Conservation (phyloP, 305 asterid genomes). For the Coffea humblotiana region DNA sequence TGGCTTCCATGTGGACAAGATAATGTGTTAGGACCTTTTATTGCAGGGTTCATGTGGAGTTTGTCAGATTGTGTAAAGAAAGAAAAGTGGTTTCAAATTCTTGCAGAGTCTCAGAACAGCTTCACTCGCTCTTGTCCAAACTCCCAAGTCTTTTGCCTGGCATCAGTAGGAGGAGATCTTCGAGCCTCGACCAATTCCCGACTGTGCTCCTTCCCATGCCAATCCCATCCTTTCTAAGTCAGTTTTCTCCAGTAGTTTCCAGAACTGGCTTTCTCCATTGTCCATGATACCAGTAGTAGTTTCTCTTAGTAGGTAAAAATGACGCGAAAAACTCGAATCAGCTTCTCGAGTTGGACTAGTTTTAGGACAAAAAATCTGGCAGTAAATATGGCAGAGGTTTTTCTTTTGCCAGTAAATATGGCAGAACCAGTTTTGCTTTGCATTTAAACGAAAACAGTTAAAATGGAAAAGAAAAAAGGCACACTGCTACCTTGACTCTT, state of each 20-base stretch:
- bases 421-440: not conserved
- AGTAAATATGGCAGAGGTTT: too few relatives aligned
- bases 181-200: too few relatives aligned
- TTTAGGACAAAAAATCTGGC: not conserved
- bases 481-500: not conserved
- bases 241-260: not conserved
- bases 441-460: not conserved
- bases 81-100: slow-evolving; percentile 58
- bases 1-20: slow-evolving; percentile 60
- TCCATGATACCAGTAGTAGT: too few relatives aligned
- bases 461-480: not conserved
- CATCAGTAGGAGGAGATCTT: not conserved
- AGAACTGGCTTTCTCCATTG: not conserved
- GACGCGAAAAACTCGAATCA: not conserved
- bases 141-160: not conserved
- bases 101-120: slow-evolving; percentile 23
- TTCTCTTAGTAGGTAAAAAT: not conserved
- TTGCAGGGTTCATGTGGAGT: slow-evolving; percentile 77
- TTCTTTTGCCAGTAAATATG: not conserved
- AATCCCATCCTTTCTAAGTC: not conserved
- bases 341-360: not conserved
- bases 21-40: slow-evolving; percentile 55
- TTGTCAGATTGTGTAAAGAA: slow-evolving; percentile 57
- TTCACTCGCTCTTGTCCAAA: too few relatives aligned
- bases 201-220: not conserved